Evolutionary conservation across 108 stramenopile genomes (phyloP).

Genomic region (Nannochloropsis salina): DNA sequence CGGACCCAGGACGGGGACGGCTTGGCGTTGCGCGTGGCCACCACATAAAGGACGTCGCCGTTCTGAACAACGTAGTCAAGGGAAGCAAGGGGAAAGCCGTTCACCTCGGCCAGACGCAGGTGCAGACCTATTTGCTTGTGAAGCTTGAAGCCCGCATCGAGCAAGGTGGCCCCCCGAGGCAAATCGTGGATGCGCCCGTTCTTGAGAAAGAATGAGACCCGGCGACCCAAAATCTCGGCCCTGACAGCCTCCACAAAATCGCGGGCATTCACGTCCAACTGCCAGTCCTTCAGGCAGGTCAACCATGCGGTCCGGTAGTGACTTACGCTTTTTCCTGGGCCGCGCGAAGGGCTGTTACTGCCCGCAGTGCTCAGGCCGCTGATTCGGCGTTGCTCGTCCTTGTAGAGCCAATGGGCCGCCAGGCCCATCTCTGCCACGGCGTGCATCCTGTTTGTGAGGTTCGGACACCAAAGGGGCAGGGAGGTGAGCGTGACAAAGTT

Average conservation of each 20-base stretch:
- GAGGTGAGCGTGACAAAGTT: neutral
- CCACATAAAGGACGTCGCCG: neutral
- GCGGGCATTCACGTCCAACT: neutral
- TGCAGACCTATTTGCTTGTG: slow-evolving; percentile 13
- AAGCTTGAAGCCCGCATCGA: slow-evolving; percentile 9
- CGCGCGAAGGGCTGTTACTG: neutral
- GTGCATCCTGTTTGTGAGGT: slow-evolving; percentile 41
- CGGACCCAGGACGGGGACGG: neutral
- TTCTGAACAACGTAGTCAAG: neutral
- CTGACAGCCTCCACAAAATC: neutral
- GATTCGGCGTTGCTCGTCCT: slow-evolving; percentile 28
- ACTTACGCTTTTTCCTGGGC: neutral
- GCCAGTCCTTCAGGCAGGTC: slow-evolving; percentile 6
- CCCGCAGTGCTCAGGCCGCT: neutral
- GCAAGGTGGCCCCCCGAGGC: neutral
- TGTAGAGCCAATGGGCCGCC: slow-evolving; percentile 51
- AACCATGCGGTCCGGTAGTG: neutral
- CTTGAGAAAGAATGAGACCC: neutral
- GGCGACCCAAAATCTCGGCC: neutral
- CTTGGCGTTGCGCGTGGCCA: neutral
- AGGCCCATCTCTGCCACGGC: slow-evolving; percentile 44
- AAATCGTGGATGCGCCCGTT: slow-evolving; percentile 14
- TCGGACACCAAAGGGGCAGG: neutral
- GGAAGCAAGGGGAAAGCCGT: neutral
- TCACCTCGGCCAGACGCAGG: neutral